These are phyloP conservation scores for Amanita molliuscula DNA, from an alignment of 768 basidiomycete species.

Conservation along the genomic window DNA sequence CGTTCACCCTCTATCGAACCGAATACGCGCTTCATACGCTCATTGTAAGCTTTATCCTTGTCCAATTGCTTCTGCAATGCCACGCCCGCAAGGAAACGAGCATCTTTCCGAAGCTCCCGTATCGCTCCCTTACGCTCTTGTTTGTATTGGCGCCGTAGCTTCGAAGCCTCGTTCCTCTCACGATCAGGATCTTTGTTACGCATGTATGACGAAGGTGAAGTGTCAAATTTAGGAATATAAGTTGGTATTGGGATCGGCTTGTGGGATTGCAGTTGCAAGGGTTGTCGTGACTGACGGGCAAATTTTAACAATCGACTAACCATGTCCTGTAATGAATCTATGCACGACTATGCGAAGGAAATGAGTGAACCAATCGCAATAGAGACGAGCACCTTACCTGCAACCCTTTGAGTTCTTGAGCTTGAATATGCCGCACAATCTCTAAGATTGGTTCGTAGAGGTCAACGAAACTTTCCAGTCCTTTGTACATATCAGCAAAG, in stretches of 20 bases:
- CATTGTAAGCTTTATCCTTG: conserved; percentile 75
- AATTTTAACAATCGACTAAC: conserved; percentile 63
- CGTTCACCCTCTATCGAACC: conserved; percentile 76
- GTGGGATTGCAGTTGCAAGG: conserved; percentile 82
- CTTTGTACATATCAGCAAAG: conserved; percentile 70
- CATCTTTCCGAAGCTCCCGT: conserved; percentile 91
- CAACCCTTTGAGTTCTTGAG: conserved; percentile 34
- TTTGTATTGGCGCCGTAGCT: conserved; percentile 82
- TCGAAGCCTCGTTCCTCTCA: conserved; percentile 79
- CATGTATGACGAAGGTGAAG: conserved; percentile 59
- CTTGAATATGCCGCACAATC: conserved; percentile 45
- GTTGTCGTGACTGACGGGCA: conserved; percentile 57
- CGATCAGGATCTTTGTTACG: conserved; percentile 85
- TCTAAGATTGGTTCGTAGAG: conserved; percentile 59
- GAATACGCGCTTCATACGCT: conserved; percentile 76
- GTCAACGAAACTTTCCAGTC: conserved; percentile 77
- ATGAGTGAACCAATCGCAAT: conserved; percentile 4
- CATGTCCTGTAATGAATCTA: conserved; percentile 35
- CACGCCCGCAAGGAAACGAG: conserved; percentile 83
- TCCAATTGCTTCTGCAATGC: conserved; percentile 76
- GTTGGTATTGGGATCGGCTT: conserved; percentile 94
- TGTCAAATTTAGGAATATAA: conserved; percentile 90
- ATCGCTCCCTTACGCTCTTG: conserved; percentile 97
- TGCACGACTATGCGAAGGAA: conserved; percentile 30
- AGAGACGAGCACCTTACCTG: conserved; percentile 32